These are phyloP conservation scores for Ogataea populi-albae DNA, from an alignment of 805 yeast species.

Conservation along the genomic window DNA sequence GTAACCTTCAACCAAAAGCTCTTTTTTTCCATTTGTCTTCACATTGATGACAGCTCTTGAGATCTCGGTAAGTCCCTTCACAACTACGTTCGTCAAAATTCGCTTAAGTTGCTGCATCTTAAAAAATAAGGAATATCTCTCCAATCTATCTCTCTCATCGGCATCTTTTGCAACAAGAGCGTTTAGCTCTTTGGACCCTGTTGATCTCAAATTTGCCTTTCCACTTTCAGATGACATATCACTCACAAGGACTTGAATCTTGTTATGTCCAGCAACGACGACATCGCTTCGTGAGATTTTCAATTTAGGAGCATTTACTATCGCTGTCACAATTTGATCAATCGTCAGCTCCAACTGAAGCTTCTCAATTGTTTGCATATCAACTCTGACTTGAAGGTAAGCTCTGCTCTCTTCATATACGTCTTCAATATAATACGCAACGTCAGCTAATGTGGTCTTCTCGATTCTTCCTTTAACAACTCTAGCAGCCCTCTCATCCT, in stretches of 20 bases:
- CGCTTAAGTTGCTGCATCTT: conserved; percentile 88
- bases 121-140: conserved; percentile 62
- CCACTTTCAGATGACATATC: conserved; percentile 38
- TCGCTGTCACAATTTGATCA: conserved; percentile 82
- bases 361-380: conserved; percentile 78
- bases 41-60: conserved; percentile 96
- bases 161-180: conserved; percentile 32
- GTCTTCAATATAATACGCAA: conserved; percentile 88
- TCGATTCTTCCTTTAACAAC: conserved; percentile 97
- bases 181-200: conserved; percentile 33
- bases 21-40: conserved; percentile 80
- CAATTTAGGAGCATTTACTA: conserved; percentile 81
- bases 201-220: conserved; percentile 41
- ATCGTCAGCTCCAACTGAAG: conserved; percentile 85
- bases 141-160: conserved; percentile 35
- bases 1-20: conserved; percentile 94
- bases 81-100: conserved; percentile 80
- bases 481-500: conserved; percentile 96
- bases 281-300: conserved; percentile 77
- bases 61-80: conserved; percentile 88
- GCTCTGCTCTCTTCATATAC: conserved; percentile 82
- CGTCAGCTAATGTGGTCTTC: conserved; percentile 82
- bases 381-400: conserved; percentile 76
- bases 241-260: conserved; percentile 61
- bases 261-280: conserved; percentile 59